Evolutionary conservation across 2,329 filamentous ascomycete species (phyloP).

Genomic region (Zopfia rhizophila): DNA sequence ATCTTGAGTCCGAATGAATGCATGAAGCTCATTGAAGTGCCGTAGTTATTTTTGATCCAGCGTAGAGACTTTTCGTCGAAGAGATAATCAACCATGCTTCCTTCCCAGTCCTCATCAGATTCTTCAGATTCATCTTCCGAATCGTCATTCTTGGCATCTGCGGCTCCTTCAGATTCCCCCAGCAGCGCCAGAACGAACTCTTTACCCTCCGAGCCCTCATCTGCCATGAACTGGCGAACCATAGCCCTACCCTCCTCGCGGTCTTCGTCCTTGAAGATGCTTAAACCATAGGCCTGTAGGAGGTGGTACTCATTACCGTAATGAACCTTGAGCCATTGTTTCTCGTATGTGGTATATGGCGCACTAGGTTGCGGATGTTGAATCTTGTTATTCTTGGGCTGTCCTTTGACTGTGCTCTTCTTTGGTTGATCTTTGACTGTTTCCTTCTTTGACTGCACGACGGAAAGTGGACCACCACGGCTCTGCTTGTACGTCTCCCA

Average conservation of each 20-base stretch:
- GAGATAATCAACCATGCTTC: not conserved
- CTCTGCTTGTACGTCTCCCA: not conserved
- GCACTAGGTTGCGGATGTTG: not conserved
- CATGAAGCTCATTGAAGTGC: conserved; percentile 26
- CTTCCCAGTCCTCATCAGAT: conserved; percentile 8
- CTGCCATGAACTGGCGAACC: conserved; percentile 38
- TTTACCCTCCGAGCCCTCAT: not conserved
- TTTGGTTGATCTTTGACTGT: not conserved
- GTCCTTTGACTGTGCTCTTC: not conserved
- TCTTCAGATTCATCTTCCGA: conserved; percentile 16
- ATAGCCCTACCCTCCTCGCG: conserved; percentile 48
- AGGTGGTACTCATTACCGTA: conserved; percentile 49
- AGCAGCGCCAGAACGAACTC: no score
- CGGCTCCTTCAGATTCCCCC: not conserved
- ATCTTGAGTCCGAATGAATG: conserved; percentile 23
- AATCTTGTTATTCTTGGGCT: no score
- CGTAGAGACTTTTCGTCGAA: no score
- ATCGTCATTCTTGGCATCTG: conserved; percentile 7
- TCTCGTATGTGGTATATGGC: conserved; percentile 36
- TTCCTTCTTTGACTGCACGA: not conserved
- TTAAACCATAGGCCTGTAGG: conserved; percentile 40
- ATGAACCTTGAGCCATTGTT: conserved; percentile 48
- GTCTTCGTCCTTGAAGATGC: conserved; percentile 51
- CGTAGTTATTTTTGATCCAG: conserved; percentile 21
- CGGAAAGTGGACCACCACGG: no score